Conservation (phyloP, 495 filamentous ascomycete species). For the Terfezia claveryi region DNA sequence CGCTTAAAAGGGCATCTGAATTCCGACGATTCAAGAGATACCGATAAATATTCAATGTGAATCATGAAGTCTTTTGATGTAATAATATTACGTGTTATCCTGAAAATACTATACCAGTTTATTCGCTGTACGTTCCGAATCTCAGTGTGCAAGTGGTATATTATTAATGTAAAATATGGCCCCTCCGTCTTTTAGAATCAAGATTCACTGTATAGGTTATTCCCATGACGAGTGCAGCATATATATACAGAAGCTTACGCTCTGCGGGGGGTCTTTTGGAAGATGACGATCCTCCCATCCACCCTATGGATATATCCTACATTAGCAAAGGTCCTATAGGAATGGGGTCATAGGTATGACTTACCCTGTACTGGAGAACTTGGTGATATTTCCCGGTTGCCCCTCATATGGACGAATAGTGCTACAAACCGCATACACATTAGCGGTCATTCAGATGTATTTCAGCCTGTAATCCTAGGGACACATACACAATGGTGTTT, state of each 20-base stretch:
- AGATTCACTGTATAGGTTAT: too few species aligned
- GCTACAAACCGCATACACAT: conserved; percentile 15
- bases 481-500: conserved; percentile 47
- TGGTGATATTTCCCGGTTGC: conserved; percentile 37
- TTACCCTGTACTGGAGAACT: conserved; percentile 58
- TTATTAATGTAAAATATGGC: too few species aligned
- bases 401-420: conserved; percentile 57
- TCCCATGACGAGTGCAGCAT: too few species aligned
- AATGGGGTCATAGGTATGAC: conserved; percentile 19
- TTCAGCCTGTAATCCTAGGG: background rate
- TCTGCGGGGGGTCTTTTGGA: background rate
- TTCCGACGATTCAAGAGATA: too few species aligned
- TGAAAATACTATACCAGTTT: too few species aligned
- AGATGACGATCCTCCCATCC: conserved; percentile 85
- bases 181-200: too few species aligned
- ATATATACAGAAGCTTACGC: background rate
- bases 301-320: conserved; percentile 43
- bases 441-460: background rate
- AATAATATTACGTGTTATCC: too few species aligned
- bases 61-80: too few species aligned
- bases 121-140: too few species aligned
- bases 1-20: background rate
- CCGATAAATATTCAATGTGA: too few species aligned
- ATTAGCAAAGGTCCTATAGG: conserved; percentile 14
- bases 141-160: too few species aligned